A percentile compares a stretch with the other conserved stretches of the same genome.
These are phyloP conservation scores for Fusarium sp. DNA, from an alignment of 2,329 filamentous ascomycete genomes.

Conservation along the genomic window DNA sequence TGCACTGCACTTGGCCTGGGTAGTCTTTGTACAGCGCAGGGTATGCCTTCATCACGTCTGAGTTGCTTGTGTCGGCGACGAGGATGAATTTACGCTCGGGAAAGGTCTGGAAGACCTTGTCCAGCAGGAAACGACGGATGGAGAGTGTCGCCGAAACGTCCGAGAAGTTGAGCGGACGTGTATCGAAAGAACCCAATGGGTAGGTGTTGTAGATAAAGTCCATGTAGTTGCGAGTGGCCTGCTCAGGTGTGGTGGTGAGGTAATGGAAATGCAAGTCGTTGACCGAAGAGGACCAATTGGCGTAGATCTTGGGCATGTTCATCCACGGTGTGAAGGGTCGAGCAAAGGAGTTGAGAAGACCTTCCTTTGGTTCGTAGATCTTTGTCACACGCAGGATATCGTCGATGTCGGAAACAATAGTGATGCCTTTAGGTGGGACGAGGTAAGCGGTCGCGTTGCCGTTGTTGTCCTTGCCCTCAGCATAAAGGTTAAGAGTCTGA, in stretches of 20 bases:
- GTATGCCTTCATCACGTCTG: conserved; percentile 78
- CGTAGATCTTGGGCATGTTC: conserved; percentile 85
- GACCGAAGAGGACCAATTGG: conserved; percentile 77
- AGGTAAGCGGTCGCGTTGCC: conserved; percentile 84
- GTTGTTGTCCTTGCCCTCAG: conserved; percentile 70
- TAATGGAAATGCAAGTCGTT: conserved; percentile 84
- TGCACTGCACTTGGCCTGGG: conserved; percentile 81
- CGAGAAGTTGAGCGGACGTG: conserved; percentile 83
- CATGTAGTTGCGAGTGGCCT: conserved; percentile 83
- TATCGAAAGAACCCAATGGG: conserved; percentile 82
- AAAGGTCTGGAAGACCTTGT: conserved; percentile 81
- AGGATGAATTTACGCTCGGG: conserved; percentile 81
- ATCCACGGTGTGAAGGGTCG: conserved; percentile 78
- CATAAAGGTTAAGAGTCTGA: conserved; percentile 77
- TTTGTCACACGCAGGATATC: conserved; percentile 85
- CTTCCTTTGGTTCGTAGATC: conserved; percentile 81
- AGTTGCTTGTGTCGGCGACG: conserved; percentile 81
- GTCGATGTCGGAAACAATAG: conserved; percentile 82
- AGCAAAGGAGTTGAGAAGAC: conserved; percentile 82
- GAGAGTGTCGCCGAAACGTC: conserved; percentile 78
- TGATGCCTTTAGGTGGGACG: conserved; percentile 77
- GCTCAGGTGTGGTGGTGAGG: conserved; percentile 83
- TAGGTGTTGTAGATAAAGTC: conserved; percentile 84
- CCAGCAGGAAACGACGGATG: conserved; percentile 77
- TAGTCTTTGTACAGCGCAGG: conserved; percentile 73